phyloP scores from a whole-genome alignment of 106 monocot species.

The Acorus calamus region DNA sequence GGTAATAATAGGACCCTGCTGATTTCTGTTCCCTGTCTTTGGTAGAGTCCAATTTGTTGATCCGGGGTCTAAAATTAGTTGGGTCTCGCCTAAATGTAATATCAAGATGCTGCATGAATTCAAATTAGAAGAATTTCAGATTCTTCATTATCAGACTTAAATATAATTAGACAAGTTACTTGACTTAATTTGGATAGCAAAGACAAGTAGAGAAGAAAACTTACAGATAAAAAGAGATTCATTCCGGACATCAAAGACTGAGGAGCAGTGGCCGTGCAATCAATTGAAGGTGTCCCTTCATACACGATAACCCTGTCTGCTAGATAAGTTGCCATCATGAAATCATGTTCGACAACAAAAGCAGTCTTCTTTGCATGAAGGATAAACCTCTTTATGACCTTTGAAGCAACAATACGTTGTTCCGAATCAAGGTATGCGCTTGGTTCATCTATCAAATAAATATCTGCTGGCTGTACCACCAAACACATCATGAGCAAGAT shows the following conservation, averaged over 20 bases:
- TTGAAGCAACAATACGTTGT: conserved; percentile 94
- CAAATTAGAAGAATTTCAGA: too few relatives aligned
- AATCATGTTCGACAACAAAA: conserved; percentile 96
- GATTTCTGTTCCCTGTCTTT: conserved; percentile 94
- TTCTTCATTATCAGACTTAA: background rate
- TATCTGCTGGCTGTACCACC: conserved; percentile 78
- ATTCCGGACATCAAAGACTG: conserved; percentile 96
- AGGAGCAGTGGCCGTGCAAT: conserved; percentile 78
- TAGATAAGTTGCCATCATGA: conserved; percentile 97
- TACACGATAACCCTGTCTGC: conserved; percentile 98
- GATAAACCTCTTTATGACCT: conserved; percentile 96
- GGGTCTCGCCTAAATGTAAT: conserved; percentile 94
- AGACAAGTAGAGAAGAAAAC: conserved; percentile 4
- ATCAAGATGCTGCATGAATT: conserved; percentile 67
- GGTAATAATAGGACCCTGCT: conserved; percentile 93
- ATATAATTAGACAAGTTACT: background rate
- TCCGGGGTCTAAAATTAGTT: conserved; percentile 80
- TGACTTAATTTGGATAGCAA: background rate
- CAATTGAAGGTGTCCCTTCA: conserved; percentile 82
- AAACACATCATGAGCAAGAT: too few relatives aligned
- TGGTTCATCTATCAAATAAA: conserved; percentile 97
- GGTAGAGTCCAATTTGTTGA: conserved; percentile 84
- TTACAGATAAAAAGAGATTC: conserved; percentile 93
- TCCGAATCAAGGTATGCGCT: conserved; percentile 99
- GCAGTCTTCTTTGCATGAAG: conserved; percentile 99